phyloP scores from a whole-genome alignment of 306 rosid genomes.

The Lathyrus tuberosus region DNA sequence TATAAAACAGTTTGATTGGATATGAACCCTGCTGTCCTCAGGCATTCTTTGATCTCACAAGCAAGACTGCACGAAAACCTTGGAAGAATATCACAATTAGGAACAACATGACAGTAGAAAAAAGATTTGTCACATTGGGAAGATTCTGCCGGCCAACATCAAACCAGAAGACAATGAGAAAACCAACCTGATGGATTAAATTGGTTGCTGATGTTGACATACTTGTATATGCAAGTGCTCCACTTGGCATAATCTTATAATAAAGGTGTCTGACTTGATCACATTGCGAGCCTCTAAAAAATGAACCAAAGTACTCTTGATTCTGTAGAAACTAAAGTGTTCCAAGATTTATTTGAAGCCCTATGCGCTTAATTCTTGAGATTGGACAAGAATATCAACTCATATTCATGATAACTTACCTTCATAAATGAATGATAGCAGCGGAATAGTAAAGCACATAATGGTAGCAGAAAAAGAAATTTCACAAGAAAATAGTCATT shows the following conservation, averaged over 20 bases:
- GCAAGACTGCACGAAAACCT: too few species aligned
- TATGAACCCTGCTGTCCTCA: too few species aligned
- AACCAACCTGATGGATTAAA: slow-evolving; percentile 66
- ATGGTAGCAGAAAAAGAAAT: slow-evolving; percentile 72
- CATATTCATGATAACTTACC: slow-evolving; percentile 53
- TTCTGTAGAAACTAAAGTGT: slow-evolving; percentile 54
- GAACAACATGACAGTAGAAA: too few species aligned
- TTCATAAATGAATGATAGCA: slow-evolving; percentile 62
- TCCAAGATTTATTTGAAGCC: slow-evolving; percentile 29
- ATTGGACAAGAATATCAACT: slow-evolving; percentile 33
- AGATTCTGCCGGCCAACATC: too few species aligned
- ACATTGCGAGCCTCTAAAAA: slow-evolving; percentile 66
- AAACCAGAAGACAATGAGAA: slow-evolving; percentile 27
- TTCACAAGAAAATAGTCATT: slow-evolving; percentile 76
- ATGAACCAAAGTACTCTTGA: slow-evolving; percentile 53
- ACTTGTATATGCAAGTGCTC: slow-evolving; percentile 61
- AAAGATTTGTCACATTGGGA: too few species aligned
- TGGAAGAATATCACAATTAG: too few species aligned
- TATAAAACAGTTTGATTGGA: too few species aligned
- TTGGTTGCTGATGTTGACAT: slow-evolving; percentile 54
- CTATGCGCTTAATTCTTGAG: slow-evolving; percentile 10
- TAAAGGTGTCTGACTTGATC: slow-evolving; percentile 71
- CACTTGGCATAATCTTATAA: slow-evolving; percentile 73
- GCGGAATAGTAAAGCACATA: slow-evolving; percentile 65
- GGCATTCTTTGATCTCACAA: too few species aligned